Conservation (phyloP, 352 stramenopile genomes). For the Detonula confervacea region DNA sequence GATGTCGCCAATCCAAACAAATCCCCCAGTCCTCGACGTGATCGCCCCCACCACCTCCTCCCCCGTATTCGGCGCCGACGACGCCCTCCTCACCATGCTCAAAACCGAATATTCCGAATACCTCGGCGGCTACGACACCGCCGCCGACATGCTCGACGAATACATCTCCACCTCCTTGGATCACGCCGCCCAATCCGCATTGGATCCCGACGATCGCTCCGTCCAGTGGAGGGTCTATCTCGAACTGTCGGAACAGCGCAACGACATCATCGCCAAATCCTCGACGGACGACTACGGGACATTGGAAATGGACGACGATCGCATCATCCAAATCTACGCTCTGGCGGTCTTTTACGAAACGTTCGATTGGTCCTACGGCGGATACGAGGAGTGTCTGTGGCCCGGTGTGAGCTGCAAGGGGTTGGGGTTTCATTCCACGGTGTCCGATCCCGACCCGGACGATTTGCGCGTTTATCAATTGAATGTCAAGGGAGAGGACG, state of each 20-base stretch:
- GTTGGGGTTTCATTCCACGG: not conserved
- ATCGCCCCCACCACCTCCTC: not conserved
- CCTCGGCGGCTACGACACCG: not conserved
- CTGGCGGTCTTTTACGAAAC: constrained; percentile 34
- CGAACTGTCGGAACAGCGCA: constrained; percentile 11
- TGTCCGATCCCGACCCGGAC: not conserved
- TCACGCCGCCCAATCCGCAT: not conserved
- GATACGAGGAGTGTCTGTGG: constrained; percentile 11
- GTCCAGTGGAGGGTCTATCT: constrained; percentile 24
- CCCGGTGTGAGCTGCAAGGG: not conserved
- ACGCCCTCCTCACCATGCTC: constrained; percentile 19
- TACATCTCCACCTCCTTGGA: constrained; percentile 1
- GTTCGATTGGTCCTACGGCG: not conserved
- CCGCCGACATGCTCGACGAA: not conserved
- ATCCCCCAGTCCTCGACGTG: not conserved
- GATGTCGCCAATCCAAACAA: not conserved
- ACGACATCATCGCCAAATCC: constrained; percentile 10
- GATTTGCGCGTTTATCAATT: not conserved
- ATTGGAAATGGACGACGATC: constrained; percentile 13
- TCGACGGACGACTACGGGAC: not conserved
- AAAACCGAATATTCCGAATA: constrained; percentile 23
- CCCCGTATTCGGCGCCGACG: not conserved
- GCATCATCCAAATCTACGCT: constrained; percentile 37
- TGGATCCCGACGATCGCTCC: not conserved
- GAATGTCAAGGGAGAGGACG: not conserved